Evolutionary conservation across 1,139 yeast genomes (phyloP).

Genomic region (Eremothecium sinecaudum): DNA sequence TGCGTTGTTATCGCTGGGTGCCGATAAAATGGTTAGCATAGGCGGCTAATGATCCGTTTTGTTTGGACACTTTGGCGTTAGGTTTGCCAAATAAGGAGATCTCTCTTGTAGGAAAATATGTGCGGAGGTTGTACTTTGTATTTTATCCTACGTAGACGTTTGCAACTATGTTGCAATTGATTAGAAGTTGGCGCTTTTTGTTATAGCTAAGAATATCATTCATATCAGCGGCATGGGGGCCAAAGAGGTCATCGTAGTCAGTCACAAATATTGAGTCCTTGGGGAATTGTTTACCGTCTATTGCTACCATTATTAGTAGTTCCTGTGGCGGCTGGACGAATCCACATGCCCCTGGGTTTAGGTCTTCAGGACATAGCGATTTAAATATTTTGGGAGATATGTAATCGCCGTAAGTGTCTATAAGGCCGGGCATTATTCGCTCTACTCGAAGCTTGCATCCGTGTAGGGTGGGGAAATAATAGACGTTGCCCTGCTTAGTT

Average conservation of each 20-base stretch:
- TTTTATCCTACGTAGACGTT: conserved; percentile 12
- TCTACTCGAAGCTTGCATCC: conserved; percentile 21
- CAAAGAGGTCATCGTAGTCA: conserved; percentile 10
- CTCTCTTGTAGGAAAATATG: too few relatives aligned
- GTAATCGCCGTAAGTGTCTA: conserved; percentile 18
- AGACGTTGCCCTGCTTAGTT: background rate
- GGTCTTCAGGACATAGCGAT: background rate
- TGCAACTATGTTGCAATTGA: conserved; percentile 21
- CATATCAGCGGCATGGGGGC: conserved; percentile 2
- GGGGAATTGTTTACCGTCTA: conserved; percentile 18
- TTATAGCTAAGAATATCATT: conserved; percentile 8
- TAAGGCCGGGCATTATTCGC: conserved; percentile 13
- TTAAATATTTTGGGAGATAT: conserved; percentile 8
- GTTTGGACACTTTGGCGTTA: too few relatives aligned
- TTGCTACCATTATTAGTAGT: conserved; percentile 14
- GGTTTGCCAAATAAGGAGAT: too few relatives aligned
- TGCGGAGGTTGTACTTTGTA: too few relatives aligned
- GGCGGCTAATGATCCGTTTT: too few relatives aligned
- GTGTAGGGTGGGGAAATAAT: conserved; percentile 11
- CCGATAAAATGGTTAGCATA: too few relatives aligned
- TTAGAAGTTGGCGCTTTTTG: conserved; percentile 16
- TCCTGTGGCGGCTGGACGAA: conserved; percentile 6
- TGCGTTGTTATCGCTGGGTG: too few relatives aligned
- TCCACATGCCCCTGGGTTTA: conserved; percentile 2
- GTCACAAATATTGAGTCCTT: conserved; percentile 11